These are phyloP conservation scores for Ganoderma lucidum DNA, from an alignment of 1,284 basidiomycete species.

Conservation along the genomic window DNA sequence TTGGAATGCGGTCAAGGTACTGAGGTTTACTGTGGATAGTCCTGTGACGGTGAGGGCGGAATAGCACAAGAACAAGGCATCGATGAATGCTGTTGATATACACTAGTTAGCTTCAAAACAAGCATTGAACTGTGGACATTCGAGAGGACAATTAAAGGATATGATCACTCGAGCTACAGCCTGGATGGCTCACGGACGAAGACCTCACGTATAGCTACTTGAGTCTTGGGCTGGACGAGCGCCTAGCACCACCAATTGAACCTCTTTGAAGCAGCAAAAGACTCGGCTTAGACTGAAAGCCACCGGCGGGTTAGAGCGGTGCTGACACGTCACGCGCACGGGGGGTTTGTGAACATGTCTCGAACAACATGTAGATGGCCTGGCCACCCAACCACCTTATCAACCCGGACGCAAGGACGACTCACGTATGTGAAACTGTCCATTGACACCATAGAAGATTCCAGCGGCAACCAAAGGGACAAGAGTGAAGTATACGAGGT, in stretches of 20 bases:
- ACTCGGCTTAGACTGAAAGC: not conserved
- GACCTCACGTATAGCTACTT: no score
- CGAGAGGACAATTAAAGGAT: not conserved
- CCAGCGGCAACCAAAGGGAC: constrained; percentile 63
- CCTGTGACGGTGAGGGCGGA: constrained; percentile 71
- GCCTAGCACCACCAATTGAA: not conserved
- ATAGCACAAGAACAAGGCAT: constrained; percentile 69
- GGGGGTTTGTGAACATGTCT: not conserved
- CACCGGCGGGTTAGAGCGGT: not conserved
- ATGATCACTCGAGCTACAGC: not conserved
- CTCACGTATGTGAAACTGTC: constrained; percentile 50
- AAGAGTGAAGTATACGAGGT: constrained; percentile 63
- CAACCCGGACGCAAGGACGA: not conserved
- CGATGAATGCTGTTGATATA: constrained; percentile 51
- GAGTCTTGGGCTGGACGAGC: not conserved
- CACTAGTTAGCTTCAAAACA: not conserved
- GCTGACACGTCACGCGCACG: not conserved
- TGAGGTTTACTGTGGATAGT: constrained; percentile 59
- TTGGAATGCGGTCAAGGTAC: constrained; percentile 62
- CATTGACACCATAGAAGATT: constrained; percentile 66
- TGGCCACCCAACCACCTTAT: not conserved
- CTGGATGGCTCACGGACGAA: not conserved
- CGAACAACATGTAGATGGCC: not conserved
- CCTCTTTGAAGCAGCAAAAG: not conserved
- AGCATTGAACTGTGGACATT: not conserved